Conservation (phyloP, 495 filamentous ascomycete species). For the Neurospora africana region DNA sequence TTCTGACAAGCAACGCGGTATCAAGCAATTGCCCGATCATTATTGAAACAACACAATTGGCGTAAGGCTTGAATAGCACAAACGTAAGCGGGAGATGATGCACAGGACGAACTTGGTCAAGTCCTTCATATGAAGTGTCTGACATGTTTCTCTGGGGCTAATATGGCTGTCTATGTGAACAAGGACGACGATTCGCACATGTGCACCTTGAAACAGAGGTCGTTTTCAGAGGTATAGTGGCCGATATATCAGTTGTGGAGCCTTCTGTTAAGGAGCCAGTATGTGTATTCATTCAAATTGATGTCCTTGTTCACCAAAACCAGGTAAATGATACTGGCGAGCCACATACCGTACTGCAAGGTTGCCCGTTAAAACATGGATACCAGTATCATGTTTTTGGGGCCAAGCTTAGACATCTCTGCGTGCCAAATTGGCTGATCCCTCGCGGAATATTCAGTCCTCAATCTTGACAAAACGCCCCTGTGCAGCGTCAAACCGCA, state of each 20-base stretch:
- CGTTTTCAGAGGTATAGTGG: not conserved
- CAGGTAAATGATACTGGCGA: not conserved
- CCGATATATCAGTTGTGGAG: not conserved
- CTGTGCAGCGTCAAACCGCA: not conserved
- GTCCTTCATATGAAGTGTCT: not conserved
- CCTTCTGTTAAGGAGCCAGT: not conserved
- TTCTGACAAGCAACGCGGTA: not conserved
- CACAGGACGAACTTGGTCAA: not conserved
- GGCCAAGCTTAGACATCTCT: not conserved
- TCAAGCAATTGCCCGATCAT: not conserved
- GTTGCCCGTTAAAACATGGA: not conserved
- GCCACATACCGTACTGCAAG: not conserved
- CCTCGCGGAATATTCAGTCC: not conserved
- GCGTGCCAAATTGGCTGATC: not conserved
- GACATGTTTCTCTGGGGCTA: not conserved
- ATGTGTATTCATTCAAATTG: not conserved
- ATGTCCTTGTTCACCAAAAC: not conserved
- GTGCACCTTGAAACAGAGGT: not conserved
- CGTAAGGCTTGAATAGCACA: not conserved
- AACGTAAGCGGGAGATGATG: not conserved
- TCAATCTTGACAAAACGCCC: not conserved
- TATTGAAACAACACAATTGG: not conserved
- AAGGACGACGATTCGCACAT: not conserved
- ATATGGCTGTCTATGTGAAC: not conserved
- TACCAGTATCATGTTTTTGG: not conserved